phyloP scores from a whole-genome alignment of 2,329 filamentous ascomycete species.

The Paecilomyces sp. region DNA sequence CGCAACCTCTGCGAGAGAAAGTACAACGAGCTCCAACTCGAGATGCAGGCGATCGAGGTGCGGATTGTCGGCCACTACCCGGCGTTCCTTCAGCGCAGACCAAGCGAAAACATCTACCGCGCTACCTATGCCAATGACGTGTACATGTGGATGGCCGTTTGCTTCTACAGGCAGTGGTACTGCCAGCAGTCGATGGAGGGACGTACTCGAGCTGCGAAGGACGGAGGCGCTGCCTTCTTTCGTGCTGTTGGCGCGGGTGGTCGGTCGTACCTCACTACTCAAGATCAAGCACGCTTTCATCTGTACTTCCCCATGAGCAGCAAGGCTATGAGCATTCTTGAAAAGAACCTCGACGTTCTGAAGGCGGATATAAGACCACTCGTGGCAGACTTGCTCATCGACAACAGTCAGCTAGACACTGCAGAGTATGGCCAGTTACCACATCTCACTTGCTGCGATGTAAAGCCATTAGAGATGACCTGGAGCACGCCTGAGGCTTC shows the following conservation, averaged over 20 bases:
- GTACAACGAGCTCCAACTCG: conserved; percentile 12
- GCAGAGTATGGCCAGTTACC: conserved; percentile 22
- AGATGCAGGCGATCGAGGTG: conserved; percentile 20
- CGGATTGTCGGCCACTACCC: conserved; percentile 22
- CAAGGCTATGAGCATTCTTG: conserved; percentile 18
- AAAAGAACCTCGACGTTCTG: conserved; percentile 25
- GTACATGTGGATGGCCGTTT: conserved; percentile 44
- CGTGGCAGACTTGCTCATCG: conserved; percentile 28
- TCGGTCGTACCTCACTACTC: conserved; percentile 35
- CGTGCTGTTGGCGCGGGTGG: conserved; percentile 31
- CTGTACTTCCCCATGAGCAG: conserved; percentile 19
- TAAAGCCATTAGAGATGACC: conserved; percentile 35
- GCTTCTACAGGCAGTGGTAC: conserved; percentile 43
- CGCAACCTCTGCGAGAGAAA: conserved; percentile 17
- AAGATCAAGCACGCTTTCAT: conserved; percentile 17
- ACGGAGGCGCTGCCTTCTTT: conserved; percentile 44
- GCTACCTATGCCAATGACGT: conserved; percentile 42
- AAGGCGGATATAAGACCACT: conserved; percentile 31
- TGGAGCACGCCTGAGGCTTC: conserved; percentile 21
- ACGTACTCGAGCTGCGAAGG: conserved; percentile 28
- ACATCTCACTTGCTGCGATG: conserved; percentile 40
- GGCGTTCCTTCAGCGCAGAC: conserved; percentile 32
- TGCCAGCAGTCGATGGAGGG: conserved; percentile 32
- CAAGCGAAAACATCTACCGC: conserved; percentile 27
- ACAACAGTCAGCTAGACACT: conserved; percentile 32